These are phyloP conservation scores for Diaporthe ilicicola DNA, from an alignment of 2,329 filamentous ascomycete species.

Conservation along the genomic window DNA sequence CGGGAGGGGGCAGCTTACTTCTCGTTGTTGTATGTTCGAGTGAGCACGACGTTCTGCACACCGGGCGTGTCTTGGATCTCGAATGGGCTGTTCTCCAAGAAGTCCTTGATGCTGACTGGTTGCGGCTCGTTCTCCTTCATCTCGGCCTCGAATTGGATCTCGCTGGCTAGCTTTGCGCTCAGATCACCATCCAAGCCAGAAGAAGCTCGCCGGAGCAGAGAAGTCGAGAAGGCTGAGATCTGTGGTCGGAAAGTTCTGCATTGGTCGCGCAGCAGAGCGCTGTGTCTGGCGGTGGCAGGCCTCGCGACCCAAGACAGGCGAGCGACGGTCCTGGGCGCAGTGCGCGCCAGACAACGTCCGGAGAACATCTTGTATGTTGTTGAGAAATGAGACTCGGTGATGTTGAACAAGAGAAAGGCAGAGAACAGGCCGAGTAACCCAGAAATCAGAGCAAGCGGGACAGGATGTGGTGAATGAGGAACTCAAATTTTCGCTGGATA, in stretches of 20 bases:
- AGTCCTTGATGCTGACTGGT: constrained; percentile 84
- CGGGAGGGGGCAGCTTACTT: constrained; percentile 64
- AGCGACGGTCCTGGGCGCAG: constrained; percentile 70
- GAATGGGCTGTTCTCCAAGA: constrained; percentile 85
- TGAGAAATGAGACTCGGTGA: constrained; percentile 39
- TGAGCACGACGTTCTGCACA: constrained; percentile 87
- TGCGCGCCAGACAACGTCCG: constrained; percentile 70
- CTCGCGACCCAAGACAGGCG: constrained; percentile 63
- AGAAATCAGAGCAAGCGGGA: not conserved
- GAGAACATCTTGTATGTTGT: constrained; percentile 69
- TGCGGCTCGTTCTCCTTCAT: constrained; percentile 77
- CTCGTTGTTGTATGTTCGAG: constrained; percentile 85
- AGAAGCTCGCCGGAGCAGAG: constrained; percentile 51
- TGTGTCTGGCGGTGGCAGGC: constrained; percentile 57
- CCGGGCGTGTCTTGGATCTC: constrained; percentile 84
- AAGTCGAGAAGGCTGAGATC: constrained; percentile 61
- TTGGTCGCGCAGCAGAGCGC: constrained; percentile 57
- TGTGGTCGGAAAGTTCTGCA: constrained; percentile 49
- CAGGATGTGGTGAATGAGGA: not conserved
- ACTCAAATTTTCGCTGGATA: constrained; percentile 23
- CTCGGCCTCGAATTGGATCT: constrained; percentile 81
- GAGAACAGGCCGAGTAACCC: constrained; percentile 33
- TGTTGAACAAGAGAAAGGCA: constrained; percentile 33
- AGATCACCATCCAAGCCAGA: constrained; percentile 77
- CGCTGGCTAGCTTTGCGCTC: constrained; percentile 83